Base-by-base conservation (phyloP, 495 filamentous ascomycete genomes). In the Parachaetomium inaequale region DNA sequence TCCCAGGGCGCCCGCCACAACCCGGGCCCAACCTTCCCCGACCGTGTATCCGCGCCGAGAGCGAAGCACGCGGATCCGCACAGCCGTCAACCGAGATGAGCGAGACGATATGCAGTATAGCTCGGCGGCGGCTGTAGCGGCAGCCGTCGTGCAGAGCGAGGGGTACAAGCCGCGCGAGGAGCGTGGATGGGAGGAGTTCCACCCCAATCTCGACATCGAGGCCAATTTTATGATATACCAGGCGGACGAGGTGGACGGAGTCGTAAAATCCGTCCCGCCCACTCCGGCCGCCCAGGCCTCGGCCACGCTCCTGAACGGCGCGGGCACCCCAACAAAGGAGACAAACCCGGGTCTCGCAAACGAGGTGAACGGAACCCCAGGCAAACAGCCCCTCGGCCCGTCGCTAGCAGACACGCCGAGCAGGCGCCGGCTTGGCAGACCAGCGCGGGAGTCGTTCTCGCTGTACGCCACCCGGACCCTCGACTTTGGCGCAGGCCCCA, bases 81-180 rank as follows among this genome's bases (percentile, higher is more conserved):
- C 80, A 17, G 76, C 77, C 40, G 74, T 77, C 7, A 78, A 78
- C 63, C 70, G 75, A 26, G 76, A 79, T 26, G 72, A 75, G 25
- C 71, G 72, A 32, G 74, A 84, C 62, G 81, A 79, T 66, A 76
- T 92, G 72, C 79, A 78, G 56, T 79, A 87, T 61, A 89, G 85
- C 66, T 93, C 90, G 19, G 91, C 92, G 23, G 91, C 92, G 26
- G 90, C 91, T 10, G 90, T 90, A 21, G 88, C 89, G 5, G 88
- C 90, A 40, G 91, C 91, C 26, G 84, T 91, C 26, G 91, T 91
- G 52, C 89, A 93, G 65, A 92, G 87, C 63, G 93, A 97, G 76
- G 92, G 92, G 17, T 97, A 96, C 75, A 98, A 99, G 71, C 94
- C 94, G 3, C 82, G 94, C 60, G 94, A 99, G 73, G 94, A 99